Conservation (phyloP, 768 basidiomycete species). For the Mycena latifolia region DNA sequence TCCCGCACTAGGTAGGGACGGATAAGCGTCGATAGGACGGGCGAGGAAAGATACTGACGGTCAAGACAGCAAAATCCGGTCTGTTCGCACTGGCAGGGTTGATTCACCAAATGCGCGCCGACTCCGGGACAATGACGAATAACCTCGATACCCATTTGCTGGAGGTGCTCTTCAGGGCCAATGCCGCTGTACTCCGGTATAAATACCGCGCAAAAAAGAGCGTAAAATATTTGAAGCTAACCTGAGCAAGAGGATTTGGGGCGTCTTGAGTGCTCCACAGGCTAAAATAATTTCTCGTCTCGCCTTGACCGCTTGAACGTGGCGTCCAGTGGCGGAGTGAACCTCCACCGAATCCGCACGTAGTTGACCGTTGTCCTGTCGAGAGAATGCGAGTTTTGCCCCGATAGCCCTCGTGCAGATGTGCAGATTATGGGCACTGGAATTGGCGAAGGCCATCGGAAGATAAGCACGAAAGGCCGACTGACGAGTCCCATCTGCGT, state of each 20-base stretch:
- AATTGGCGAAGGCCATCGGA: not conserved
- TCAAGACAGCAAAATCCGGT: slow-evolving; percentile 28
- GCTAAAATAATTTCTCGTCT: slow-evolving; percentile 16
- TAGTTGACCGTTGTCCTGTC: not conserved
- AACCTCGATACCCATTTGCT: slow-evolving; percentile 16
- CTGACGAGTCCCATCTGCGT: slow-evolving; percentile 13
- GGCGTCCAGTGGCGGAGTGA: slow-evolving; percentile 2
- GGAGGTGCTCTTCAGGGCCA: slow-evolving; percentile 19
- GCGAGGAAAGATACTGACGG: not conserved
- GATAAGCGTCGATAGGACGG: not conserved
- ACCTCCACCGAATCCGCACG: slow-evolving; percentile 10
- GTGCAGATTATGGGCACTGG: not conserved
- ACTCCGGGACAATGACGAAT: slow-evolving; percentile 7
- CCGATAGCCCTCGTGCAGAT: slow-evolving; percentile 20
- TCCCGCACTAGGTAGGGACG: not conserved
- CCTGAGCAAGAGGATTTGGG: slow-evolving; percentile 23
- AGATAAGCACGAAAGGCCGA: slow-evolving; percentile 27
- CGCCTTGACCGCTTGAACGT: slow-evolving; percentile 1
- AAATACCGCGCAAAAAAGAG: not conserved
- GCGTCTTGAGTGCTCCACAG: slow-evolving; percentile 16
- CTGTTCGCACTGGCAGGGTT: slow-evolving; percentile 1
- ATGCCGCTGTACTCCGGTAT: slow-evolving; percentile 8
- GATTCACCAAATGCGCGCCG: slow-evolving; percentile 16
- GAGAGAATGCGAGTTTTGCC: not conserved
- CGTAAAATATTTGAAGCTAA: not conserved